Conservation (phyloP, 345 rosid genomes). For the Kernera saxatilis region DNA sequence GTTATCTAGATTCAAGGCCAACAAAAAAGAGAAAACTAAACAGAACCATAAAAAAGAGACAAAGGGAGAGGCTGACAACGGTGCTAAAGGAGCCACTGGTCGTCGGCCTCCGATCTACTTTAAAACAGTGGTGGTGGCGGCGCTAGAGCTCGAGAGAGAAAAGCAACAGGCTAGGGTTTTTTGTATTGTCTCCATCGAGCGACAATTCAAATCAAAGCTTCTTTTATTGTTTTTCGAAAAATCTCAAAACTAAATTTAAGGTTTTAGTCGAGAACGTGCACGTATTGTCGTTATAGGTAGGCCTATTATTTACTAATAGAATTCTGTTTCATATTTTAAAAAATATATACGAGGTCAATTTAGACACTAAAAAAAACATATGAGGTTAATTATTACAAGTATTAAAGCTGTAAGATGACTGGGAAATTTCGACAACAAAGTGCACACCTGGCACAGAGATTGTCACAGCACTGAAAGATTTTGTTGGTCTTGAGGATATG, state of each 20-base stretch:
- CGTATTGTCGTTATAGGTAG: constrained; percentile 14
- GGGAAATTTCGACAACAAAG: constrained; percentile 1
- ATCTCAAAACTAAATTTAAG: neutral
- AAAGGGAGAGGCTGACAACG: too few relatives aligned
- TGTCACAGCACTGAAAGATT: constrained; percentile 13
- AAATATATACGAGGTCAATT: neutral
- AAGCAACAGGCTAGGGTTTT: too few relatives aligned
- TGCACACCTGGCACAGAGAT: constrained; percentile 8
- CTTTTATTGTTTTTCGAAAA: neutral
- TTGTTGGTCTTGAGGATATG: neutral
- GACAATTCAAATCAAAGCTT: constrained; percentile 22
- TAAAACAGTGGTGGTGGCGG: too few relatives aligned
- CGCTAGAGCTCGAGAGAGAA: too few relatives aligned
- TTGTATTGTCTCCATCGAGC: too few relatives aligned
- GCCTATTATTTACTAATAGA: too few relatives aligned
- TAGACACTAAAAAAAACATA: neutral
- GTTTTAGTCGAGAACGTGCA: constrained; percentile 19
- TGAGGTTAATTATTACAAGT: constrained; percentile 22
- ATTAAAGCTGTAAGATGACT: constrained; percentile 1
- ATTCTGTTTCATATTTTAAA: neutral
- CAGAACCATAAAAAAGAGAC: too few relatives aligned
- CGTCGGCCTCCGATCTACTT: too few relatives aligned
- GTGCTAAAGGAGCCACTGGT: too few relatives aligned
- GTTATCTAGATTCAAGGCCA: too few relatives aligned
- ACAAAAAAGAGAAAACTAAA: too few relatives aligned